These are phyloP conservation scores for Incumbomyces lentus DNA, from an alignment of 2,329 filamentous ascomycete genomes.

Conservation along the genomic window DNA sequence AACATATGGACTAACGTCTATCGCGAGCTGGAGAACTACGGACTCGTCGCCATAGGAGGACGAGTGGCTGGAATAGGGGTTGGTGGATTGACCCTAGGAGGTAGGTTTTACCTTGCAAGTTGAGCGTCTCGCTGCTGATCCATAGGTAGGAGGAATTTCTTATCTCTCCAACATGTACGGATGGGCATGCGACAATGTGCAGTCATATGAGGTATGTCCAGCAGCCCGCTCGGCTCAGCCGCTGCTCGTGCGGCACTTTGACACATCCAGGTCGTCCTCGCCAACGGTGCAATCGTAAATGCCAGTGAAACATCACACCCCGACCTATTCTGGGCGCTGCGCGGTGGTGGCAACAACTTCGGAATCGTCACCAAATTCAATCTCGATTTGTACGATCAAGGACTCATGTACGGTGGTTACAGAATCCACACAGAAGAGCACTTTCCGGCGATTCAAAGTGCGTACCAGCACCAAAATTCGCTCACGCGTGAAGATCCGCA, in stretches of 20 bases:
- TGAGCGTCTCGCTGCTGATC: background rate
- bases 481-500: background rate
- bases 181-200: constrained; percentile 27
- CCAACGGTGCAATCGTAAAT: constrained; percentile 29
- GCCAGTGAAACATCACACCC: constrained; percentile 26
- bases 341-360: constrained; percentile 33
- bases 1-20: background rate
- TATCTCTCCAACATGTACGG: constrained; percentile 27
- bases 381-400: background rate
- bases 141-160: constrained; percentile 22
- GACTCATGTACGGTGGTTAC: background rate
- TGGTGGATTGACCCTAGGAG: constrained; percentile 3
- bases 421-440: background rate
- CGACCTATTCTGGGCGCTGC: constrained; percentile 34
- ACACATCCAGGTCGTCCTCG: constrained; percentile 24
- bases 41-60: background rate
- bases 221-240: no score
- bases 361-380: constrained; percentile 26
- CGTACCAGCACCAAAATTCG: background rate
- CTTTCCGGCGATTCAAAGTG: background rate
- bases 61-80: constrained; percentile 1
- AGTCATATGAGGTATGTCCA: constrained; percentile 23
- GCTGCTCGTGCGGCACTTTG: no score
- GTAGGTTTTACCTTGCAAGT: background rate
- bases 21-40: background rate